phyloP scores from a whole-genome alignment of 176 grass and related monocot species.

The Urochloa ruziziensis region DNA sequence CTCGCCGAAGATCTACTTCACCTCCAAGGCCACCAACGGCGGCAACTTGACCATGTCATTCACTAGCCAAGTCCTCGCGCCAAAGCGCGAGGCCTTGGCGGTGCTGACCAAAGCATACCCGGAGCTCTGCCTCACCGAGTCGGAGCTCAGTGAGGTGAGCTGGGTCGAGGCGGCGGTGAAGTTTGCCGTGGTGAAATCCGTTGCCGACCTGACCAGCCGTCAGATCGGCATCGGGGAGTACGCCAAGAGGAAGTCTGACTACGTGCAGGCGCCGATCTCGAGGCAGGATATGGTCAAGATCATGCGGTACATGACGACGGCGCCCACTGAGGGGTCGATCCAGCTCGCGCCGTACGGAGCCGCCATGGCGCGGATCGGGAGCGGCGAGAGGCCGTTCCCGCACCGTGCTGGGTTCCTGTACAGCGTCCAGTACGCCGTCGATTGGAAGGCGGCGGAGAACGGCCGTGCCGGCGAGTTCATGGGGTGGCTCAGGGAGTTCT shows the following conservation, averaged over 20 bases:
- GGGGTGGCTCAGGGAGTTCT: constrained; percentile 42
- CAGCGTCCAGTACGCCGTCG: constrained; percentile 50
- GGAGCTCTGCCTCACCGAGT: constrained; percentile 30
- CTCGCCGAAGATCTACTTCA: constrained; percentile 3
- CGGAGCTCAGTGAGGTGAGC: constrained; percentile 36
- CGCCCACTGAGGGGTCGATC: constrained; percentile 17
- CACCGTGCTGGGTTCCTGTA: constrained; percentile 50
- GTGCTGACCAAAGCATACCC: constrained; percentile 35
- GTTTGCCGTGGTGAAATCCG: constrained; percentile 3
- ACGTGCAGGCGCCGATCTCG: constrained; percentile 24
- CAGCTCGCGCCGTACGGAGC: constrained; percentile 62
- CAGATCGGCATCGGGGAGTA: background rate
- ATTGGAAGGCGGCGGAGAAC: background rate
- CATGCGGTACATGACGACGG: constrained; percentile 11
- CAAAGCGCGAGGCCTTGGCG: background rate
- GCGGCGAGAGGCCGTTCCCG: constrained; percentile 23
- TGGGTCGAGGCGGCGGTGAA: constrained; percentile 57
- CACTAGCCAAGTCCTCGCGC: constrained; percentile 26
- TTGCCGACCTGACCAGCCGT: constrained; percentile 35
- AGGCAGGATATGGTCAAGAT: background rate
- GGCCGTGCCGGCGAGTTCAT: background rate
- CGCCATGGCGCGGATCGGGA: constrained; percentile 37
- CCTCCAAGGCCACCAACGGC: background rate
- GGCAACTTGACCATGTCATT: constrained; percentile 36
- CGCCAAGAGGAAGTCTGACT: constrained; percentile 72